A percentile compares a stretch with the other conserved stretches of the same genome.
These are phyloP conservation scores for Tolypocladium endophyticum DNA, from an alignment of 2,329 filamentous ascomycete genomes.

Conservation along the genomic window DNA sequence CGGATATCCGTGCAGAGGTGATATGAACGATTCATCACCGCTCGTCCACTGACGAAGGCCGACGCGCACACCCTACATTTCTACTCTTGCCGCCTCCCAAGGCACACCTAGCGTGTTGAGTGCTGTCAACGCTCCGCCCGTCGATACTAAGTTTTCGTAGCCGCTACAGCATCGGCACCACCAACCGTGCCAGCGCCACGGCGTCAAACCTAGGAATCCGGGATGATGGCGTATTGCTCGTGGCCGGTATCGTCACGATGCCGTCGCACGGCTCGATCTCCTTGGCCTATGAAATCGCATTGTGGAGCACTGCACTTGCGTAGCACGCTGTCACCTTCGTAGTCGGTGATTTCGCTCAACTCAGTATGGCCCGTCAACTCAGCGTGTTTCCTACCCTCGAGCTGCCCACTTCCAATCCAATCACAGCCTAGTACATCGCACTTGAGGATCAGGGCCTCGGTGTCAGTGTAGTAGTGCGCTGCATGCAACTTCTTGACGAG, in stretches of 20 bases:
- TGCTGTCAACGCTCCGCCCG: neutral
- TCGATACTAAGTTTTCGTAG: neutral
- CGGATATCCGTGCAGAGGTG: neutral
- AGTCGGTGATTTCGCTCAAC: constrained; percentile 61
- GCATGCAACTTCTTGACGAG: constrained; percentile 56
- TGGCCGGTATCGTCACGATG: constrained; percentile 54
- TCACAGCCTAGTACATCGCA: constrained; percentile 60
- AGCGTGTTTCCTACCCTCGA: constrained; percentile 52
- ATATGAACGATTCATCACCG: neutral
- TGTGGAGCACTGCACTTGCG: constrained; percentile 57
- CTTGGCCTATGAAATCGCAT: constrained; percentile 58
- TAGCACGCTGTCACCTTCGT: constrained; percentile 67
- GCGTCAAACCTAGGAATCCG: constrained; percentile 9
- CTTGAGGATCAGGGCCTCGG: constrained; percentile 63
- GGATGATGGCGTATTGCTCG: constrained; percentile 28
- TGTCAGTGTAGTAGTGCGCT: constrained; percentile 82
- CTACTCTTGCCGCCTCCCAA: neutral
- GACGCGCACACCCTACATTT: neutral
- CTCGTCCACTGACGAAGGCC: too few species aligned
- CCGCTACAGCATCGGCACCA: neutral
- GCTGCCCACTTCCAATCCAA: constrained; percentile 57
- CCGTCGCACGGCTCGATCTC: constrained; percentile 45
- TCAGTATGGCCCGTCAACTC: constrained; percentile 47
- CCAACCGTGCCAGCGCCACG: neutral
- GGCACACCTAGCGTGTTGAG: neutral